Conservation (phyloP, 164 flowering plant genomes). For the Amborella trichopoda region DNA sequence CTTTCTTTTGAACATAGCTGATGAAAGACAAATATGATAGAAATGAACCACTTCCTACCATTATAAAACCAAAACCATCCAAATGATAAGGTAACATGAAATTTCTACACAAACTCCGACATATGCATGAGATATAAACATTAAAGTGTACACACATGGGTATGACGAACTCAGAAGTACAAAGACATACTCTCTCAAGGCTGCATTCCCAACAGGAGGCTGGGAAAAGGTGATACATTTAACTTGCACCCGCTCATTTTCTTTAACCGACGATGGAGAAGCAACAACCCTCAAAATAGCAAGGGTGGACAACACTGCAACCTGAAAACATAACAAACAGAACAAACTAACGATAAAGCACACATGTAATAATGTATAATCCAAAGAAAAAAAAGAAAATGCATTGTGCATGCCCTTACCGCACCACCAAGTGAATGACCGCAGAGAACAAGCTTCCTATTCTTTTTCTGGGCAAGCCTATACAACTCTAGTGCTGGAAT, state of each 20-base stretch:
- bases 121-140: too few relatives aligned
- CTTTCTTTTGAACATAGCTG: conserved; percentile 86
- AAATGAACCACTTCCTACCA: too few relatives aligned
- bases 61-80: too few relatives aligned
- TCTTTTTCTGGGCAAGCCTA: conserved; percentile 95
- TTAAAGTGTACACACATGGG: too few relatives aligned
- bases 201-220: conserved; percentile 98
- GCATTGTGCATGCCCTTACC: conserved; percentile 61
- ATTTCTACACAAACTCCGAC: too few relatives aligned
- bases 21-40: conserved; percentile 8
- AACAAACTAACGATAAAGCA: not conserved
- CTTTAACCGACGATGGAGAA: conserved; percentile 54
- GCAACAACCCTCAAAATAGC: conserved; percentile 90
- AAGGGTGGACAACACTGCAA: conserved; percentile 88
- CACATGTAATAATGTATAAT: conserved; percentile 2
- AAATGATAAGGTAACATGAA: too few relatives aligned
- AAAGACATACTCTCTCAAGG: conserved; percentile 75
- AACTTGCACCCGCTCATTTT: conserved; percentile 52
- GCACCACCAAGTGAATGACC: conserved; percentile 99
- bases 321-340: conserved; percentile 29
- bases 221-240: conserved; percentile 98
- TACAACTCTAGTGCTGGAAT: conserved; percentile 97
- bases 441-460: conserved; percentile 81
- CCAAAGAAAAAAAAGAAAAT: not conserved
- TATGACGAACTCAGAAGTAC: too few relatives aligned